Evolutionary conservation across 139 green algal genomes (phyloP).

Genomic region (Axilococcus clingmanii): DNA sequence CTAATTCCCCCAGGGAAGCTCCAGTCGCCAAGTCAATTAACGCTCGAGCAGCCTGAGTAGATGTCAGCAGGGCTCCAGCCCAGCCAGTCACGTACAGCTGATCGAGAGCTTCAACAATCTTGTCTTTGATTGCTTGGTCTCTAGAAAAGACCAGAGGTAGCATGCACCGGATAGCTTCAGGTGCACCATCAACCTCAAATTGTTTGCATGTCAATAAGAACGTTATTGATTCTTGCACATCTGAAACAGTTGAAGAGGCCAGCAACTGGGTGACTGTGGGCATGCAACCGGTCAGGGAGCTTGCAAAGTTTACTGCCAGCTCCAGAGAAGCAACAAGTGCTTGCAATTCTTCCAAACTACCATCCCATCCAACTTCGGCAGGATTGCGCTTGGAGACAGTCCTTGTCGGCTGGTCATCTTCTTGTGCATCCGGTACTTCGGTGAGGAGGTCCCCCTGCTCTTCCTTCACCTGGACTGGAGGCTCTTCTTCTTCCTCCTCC

Average conservation of each 20-base stretch:
- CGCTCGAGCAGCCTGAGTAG: slow-evolving; percentile 32
- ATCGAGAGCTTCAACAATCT: slow-evolving; percentile 65
- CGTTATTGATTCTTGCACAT: slow-evolving; percentile 62
- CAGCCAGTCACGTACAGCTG: slow-evolving; percentile 48
- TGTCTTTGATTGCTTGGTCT: slow-evolving; percentile 52
- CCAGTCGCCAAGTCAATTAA: slow-evolving; percentile 48
- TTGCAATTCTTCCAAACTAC: slow-evolving; percentile 34
- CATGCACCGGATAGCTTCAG: slow-evolving; percentile 45
- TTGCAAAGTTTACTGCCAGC: slow-evolving; percentile 49
- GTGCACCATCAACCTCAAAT: slow-evolving; percentile 47
- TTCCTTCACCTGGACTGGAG: slow-evolving; percentile 2
- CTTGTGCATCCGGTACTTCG: slow-evolving; percentile 6
- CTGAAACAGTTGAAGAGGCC: slow-evolving; percentile 37
- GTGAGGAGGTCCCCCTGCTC: slow-evolving; percentile 1
- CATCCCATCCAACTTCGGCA: slow-evolving; percentile 18
- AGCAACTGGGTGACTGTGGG: slow-evolving; percentile 53
- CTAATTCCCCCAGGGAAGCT: slow-evolving; percentile 58
- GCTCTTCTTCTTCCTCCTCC: not conserved
- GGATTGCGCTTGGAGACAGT: not conserved
- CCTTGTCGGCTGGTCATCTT: slow-evolving; percentile 7
- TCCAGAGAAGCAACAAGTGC: slow-evolving; percentile 60
- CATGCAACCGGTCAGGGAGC: slow-evolving; percentile 29
- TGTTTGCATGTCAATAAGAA: slow-evolving; percentile 59
- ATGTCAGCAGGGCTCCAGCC: slow-evolving; percentile 9
- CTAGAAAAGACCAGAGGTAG: slow-evolving; percentile 78